Evolutionary conservation across 2,329 filamentous ascomycete species (phyloP), one percentile per base, ranked within the genome.

Genomic region (Didymella exigua): DNA sequence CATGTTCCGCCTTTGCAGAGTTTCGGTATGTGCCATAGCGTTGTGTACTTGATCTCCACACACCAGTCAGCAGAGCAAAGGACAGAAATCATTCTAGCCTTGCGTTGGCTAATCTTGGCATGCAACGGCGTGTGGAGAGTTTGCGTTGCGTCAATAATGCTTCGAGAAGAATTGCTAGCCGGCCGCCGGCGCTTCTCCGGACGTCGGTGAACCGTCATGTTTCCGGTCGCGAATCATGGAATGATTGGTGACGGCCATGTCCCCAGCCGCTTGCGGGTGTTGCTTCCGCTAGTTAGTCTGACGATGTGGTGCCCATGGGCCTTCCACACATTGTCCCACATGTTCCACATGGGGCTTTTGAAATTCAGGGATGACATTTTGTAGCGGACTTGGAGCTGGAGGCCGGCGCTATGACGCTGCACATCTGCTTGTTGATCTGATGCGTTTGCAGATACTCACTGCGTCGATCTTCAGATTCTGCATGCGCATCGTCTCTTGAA

Each of bases 221-320:
- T 27, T 40, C n/a, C n/a, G n/a, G 38, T 24, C 16, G 34, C 36
- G 38, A 37, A n/a, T 33, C 26, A 8, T 52, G 41, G 49, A 1
- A 45, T 24, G 19, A 19, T 34, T 42, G 40, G 43, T 5, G 29
- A 30, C 41, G 26, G 40, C n/a, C 36, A n/a, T 23, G 27, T 29
- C 41, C 11, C 27, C 4, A 40, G 16, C 33, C 45, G 27, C 40
- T 29, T 10, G 13, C 13, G 16, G 37, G 13, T 34, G 51, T 30
- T 24, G 21, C 42, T 14, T 33, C 33, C 45, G 33, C 31, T 7
- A 33, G 45, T 49, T 45, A 33, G 45, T 49, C 41, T 46, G 40
- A 49, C 34, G 40, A 49, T 54, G 52, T 49, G 45, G 51, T 44
- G 40, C 51, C 34, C 14, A 27, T 45, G 47, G 40, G 40, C 21